Evolutionary conservation across 345 rosid species (phyloP).

Genomic region (Brassica juncea): DNA sequence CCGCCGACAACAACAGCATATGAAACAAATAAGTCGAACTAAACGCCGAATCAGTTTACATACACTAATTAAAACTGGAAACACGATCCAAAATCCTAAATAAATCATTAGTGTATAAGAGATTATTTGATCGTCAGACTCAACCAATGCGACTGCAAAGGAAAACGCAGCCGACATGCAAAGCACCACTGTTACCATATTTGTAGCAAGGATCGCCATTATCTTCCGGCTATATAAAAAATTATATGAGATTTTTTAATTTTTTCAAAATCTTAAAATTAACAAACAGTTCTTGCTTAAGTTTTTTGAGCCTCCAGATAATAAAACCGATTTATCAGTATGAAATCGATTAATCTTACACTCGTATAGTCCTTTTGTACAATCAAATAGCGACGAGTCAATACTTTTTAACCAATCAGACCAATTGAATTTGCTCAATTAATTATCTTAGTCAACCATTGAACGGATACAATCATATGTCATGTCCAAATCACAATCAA

Average conservation of each 20-base stretch:
- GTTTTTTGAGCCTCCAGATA: background rate
- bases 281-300: background rate
- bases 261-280: background rate
- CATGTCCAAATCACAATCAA: background rate
- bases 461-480: background rate
- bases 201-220: background rate
- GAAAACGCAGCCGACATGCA: background rate
- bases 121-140: background rate
- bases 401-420: background rate
- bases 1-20: background rate
- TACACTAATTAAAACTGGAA: background rate
- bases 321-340: background rate
- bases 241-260: background rate
- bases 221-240: background rate
- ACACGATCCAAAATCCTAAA: background rate
- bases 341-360: background rate
- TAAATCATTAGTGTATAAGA: background rate
- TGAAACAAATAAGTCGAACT: background rate
- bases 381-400: background rate
- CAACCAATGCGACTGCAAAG: background rate
- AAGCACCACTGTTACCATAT: background rate
- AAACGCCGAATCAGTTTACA: background rate
- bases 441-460: background rate
- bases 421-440: background rate
- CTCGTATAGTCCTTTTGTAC: background rate